Conservation (phyloP, 2,329 filamentous ascomycete genomes). For the Colletotrichum melonis region DNA sequence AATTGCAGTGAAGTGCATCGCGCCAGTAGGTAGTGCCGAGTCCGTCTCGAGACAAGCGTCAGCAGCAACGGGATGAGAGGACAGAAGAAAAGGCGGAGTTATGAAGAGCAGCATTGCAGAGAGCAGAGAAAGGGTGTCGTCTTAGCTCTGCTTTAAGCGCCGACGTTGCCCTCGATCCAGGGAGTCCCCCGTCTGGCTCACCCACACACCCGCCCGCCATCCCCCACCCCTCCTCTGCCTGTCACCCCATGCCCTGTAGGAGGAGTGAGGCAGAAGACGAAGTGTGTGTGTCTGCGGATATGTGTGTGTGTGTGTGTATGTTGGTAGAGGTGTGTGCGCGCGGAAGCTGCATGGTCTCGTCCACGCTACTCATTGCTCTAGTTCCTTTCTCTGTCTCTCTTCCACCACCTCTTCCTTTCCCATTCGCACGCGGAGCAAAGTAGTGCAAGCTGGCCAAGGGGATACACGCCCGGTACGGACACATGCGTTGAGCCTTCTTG, state of each 20-base stretch:
- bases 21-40: conserved; percentile 26
- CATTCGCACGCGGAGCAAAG: conserved; percentile 7
- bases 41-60: background rate
- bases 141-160: conserved; percentile 35
- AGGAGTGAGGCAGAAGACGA: background rate
- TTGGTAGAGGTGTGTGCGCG: background rate
- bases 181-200: conserved; percentile 25
- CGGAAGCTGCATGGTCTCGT: conserved; percentile 18
- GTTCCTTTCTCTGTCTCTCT: conserved; percentile 1
- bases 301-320: conserved; percentile 14
- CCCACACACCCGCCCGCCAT: conserved; percentile 14
- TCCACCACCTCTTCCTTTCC: background rate
- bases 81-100: conserved; percentile 12
- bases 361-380: conserved; percentile 2
- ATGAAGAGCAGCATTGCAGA: conserved; percentile 1
- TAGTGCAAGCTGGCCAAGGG: conserved; percentile 12
- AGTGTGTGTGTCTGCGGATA: background rate
- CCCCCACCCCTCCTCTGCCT: conserved; percentile 3
- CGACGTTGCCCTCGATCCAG: conserved; percentile 30
- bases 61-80: background rate
- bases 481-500: conserved; percentile 24
- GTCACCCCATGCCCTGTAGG: conserved; percentile 23
- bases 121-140: conserved; percentile 25
- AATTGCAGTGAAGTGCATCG: conserved; percentile 31
- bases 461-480: conserved; percentile 4